Conservation (phyloP, 495 filamentous ascomycete species). For the Lasiosphaeriaceae sp. region DNA sequence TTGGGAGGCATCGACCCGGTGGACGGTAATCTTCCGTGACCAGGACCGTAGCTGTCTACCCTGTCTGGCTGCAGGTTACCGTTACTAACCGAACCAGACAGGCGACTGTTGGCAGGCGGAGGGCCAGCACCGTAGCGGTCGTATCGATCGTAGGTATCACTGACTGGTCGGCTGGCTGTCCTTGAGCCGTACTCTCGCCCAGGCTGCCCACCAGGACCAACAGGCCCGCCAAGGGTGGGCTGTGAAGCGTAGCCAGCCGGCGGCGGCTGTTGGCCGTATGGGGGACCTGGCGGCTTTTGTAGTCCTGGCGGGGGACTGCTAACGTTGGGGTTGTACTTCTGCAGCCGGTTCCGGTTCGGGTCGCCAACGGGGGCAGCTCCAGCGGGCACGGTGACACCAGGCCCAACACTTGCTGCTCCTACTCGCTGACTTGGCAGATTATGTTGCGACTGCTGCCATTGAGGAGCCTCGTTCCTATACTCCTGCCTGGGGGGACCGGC, state of each 20-base stretch:
- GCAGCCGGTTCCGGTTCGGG: constrained; percentile 29
- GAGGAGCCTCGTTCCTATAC: constrained; percentile 5
- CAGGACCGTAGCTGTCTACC: constrained; percentile 20
- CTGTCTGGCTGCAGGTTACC: constrained; percentile 22
- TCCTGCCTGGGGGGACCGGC: constrained; percentile 27
- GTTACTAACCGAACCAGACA: constrained; percentile 5
- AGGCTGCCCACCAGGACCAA: constrained; percentile 6
- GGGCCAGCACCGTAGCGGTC: constrained; percentile 17
- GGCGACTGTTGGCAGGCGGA: constrained; percentile 8
- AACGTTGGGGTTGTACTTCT: constrained; percentile 33
- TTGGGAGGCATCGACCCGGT: constrained; percentile 15
- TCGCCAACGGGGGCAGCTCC: constrained; percentile 22
- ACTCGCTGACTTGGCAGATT: constrained; percentile 12
- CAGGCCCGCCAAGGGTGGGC: background rate
- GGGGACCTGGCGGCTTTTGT: constrained; percentile 22
- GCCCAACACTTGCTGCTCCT: constrained; percentile 6
- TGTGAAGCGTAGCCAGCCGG: constrained; percentile 11
- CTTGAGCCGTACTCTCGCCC: constrained; percentile 25
- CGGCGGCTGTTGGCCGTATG: constrained; percentile 21
- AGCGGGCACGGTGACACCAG: constrained; percentile 6
- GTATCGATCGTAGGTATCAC: constrained; percentile 22
- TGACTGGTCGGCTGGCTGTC: constrained; percentile 21
- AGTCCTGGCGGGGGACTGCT: constrained; percentile 9
- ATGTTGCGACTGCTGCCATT: constrained; percentile 10
- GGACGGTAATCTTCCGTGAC: constrained; percentile 13